Evolutionary conservation across 768 basidiomycete species (phyloP).

Genomic region (Cubamyces lactineus): DNA sequence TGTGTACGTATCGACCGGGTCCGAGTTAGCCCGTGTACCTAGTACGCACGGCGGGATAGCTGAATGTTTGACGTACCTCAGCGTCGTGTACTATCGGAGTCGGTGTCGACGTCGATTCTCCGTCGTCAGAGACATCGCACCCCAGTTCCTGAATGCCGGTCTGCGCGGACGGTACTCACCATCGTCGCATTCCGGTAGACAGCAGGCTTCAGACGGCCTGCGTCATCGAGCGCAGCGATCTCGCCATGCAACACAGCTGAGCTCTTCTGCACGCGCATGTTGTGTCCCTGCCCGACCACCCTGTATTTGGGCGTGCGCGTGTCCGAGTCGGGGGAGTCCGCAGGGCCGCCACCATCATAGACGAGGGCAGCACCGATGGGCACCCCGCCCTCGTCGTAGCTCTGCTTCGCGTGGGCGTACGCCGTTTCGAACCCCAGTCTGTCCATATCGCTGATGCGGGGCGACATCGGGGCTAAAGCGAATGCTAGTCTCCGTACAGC

Average conservation of each 20-base stretch:
- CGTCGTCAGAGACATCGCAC: background rate
- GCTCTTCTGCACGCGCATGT: constrained; percentile 47
- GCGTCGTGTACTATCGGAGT: constrained; percentile 14
- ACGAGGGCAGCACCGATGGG: constrained; percentile 63
- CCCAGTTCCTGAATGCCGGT: constrained; percentile 3
- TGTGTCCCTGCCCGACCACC: constrained; percentile 48
- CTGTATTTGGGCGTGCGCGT: constrained; percentile 6
- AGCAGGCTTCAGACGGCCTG: constrained; percentile 50
- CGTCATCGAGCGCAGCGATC: constrained; percentile 54
- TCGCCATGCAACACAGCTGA: constrained; percentile 51
- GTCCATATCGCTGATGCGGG: constrained; percentile 24
- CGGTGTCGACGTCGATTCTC: background rate
- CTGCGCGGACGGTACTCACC: constrained; percentile 40
- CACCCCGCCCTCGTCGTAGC: constrained; percentile 57
- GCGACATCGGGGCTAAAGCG: constrained; percentile 5
- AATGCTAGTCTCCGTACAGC: background rate
- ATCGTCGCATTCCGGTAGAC: constrained; percentile 54
- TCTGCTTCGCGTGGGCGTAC: constrained; percentile 47
- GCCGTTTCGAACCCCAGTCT: constrained; percentile 39
- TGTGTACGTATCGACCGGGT: constrained; percentile 31
- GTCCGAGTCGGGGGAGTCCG: constrained; percentile 4
- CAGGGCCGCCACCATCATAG: constrained; percentile 18
- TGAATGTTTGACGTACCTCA: constrained; percentile 33
- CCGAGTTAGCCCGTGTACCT: constrained; percentile 1
- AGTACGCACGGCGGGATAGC: background rate